Percentiles rank a stretch among this genome's conserved stretches.
phyloP scores from a whole-genome alignment of 129 eudicot species.

The Flaveria robusta region DNA sequence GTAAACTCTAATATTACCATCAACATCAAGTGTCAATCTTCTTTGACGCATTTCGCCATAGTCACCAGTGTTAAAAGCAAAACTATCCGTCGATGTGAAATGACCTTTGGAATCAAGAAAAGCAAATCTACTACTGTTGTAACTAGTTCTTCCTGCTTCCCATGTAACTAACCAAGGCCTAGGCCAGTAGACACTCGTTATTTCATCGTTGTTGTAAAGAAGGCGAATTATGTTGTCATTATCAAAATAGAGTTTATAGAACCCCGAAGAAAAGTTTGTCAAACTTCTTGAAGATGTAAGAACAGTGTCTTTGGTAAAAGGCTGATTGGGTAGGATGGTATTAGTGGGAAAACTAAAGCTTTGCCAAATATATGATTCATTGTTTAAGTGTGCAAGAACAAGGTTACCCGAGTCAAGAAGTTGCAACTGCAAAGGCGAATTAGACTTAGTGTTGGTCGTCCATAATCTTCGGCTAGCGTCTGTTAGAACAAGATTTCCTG shows the following conservation, averaged over 20 bases:
- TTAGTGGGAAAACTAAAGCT: conserved; percentile 57
- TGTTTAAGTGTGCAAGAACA: conserved; percentile 22
- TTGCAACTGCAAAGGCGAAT: conserved; percentile 16
- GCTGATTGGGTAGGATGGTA: conserved; percentile 55
- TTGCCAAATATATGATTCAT: conserved; percentile 43
- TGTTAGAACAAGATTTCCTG: conserved; percentile 13
- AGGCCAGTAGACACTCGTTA: conserved; percentile 43
- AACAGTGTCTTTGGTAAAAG: conserved; percentile 24
- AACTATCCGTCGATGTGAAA: conserved; percentile 42
- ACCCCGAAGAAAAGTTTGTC: conserved; percentile 47
- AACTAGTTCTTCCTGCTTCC: conserved; percentile 37
- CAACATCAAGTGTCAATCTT: conserved; percentile 43
- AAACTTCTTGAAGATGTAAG: conserved; percentile 44
- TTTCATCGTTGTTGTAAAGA: conserved; percentile 37
- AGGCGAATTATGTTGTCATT: conserved; percentile 46
- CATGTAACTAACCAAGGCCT: conserved; percentile 27
- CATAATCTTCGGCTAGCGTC: conserved; percentile 27
- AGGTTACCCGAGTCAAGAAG: conserved; percentile 48
- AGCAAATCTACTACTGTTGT: conserved; percentile 38
- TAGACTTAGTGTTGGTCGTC: conserved; percentile 33
- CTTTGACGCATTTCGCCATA: conserved; percentile 34
- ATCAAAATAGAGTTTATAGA: conserved; percentile 42
- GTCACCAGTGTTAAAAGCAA: conserved; percentile 30
- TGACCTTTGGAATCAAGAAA: conserved; percentile 41
- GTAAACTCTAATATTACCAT: conserved; percentile 45